Conservation (phyloP, 1,284 basidiomycete species). For the Inonotus obliquus region DNA sequence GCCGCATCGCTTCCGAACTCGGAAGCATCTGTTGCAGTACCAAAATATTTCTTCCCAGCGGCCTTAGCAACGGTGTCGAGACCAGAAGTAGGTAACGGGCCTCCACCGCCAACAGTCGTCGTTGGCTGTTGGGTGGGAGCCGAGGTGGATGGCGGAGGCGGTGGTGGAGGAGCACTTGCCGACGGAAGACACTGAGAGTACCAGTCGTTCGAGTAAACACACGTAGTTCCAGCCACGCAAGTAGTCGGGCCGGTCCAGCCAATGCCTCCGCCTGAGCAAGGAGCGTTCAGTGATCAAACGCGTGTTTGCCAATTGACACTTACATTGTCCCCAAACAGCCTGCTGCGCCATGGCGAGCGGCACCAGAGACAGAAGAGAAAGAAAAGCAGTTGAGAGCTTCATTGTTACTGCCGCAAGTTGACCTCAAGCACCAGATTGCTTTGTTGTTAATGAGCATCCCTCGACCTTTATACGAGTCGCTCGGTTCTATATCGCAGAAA, state of each 20-base stretch:
- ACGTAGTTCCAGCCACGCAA: constrained; percentile 30
- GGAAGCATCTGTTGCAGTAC: constrained; percentile 22
- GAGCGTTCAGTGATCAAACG: background rate
- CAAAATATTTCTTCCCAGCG: constrained; percentile 26
- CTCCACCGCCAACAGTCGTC: constrained; percentile 3
- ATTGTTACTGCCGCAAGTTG: constrained; percentile 19
- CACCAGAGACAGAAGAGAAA: constrained; percentile 26
- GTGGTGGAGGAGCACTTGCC: background rate
- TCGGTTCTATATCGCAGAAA: constrained; percentile 5
- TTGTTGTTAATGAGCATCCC: background rate
- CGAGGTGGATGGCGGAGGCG: constrained; percentile 6
- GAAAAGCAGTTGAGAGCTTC: constrained; percentile 28
- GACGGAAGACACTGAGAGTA: constrained; percentile 33
- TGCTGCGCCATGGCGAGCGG: constrained; percentile 30
- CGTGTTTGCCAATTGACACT: constrained; percentile 4
- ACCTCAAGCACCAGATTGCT: background rate
- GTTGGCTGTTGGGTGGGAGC: constrained; percentile 2
- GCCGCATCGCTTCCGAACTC: constrained; percentile 23
- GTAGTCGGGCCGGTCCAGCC: constrained; percentile 34
- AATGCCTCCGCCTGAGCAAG: constrained; percentile 29
- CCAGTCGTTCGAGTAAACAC: constrained; percentile 27
- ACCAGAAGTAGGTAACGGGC: constrained; percentile 6
- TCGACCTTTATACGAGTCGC: background rate
- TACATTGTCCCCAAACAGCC: constrained; percentile 33
- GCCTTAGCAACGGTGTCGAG: constrained; percentile 22